Conservation (phyloP, 164 flowering plant genomes). For the Platanus orientalis region DNA sequence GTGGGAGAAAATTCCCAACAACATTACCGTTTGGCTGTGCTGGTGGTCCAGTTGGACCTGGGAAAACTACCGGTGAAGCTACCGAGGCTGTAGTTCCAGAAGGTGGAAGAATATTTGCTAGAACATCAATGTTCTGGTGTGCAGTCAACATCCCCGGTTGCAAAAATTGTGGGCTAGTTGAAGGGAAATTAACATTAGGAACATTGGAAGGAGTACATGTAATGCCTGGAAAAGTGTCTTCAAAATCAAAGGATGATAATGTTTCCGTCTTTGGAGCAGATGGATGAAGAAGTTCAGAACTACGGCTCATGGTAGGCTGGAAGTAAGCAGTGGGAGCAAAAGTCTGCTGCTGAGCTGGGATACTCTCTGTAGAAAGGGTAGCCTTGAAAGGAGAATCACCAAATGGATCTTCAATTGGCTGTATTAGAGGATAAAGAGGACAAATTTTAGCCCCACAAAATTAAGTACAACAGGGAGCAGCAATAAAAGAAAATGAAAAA, state of each 20-base stretch:
- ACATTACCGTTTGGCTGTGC: constrained; percentile 13
- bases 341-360: constrained; percentile 30
- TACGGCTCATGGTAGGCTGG: constrained; percentile 29
- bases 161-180: constrained; percentile 33
- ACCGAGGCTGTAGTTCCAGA: constrained; percentile 38
- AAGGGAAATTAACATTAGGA: constrained; percentile 29
- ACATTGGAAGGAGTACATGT: constrained; percentile 26
- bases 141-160: constrained; percentile 33
- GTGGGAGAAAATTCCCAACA: constrained; percentile 20
- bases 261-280: constrained; percentile 25
- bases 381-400: constrained; percentile 93
- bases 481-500: too few species aligned
- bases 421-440: constrained; percentile 18
- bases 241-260: constrained; percentile 31
- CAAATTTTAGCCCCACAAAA: neutral
- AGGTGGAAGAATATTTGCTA: constrained; percentile 77
- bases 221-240: constrained; percentile 43
- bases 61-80: constrained; percentile 29
- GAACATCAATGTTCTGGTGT: constrained; percentile 51
- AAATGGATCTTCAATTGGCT: constrained; percentile 88
- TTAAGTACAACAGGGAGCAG: neutral
- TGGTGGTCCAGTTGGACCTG: constrained; percentile 29
- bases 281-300: constrained; percentile 26
- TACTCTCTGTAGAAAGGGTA: constrained; percentile 39
- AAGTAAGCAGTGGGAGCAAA: constrained; percentile 27